Conservation (phyloP, 2,329 filamentous ascomycete genomes). For the Aureobasidium namibiae region DNA sequence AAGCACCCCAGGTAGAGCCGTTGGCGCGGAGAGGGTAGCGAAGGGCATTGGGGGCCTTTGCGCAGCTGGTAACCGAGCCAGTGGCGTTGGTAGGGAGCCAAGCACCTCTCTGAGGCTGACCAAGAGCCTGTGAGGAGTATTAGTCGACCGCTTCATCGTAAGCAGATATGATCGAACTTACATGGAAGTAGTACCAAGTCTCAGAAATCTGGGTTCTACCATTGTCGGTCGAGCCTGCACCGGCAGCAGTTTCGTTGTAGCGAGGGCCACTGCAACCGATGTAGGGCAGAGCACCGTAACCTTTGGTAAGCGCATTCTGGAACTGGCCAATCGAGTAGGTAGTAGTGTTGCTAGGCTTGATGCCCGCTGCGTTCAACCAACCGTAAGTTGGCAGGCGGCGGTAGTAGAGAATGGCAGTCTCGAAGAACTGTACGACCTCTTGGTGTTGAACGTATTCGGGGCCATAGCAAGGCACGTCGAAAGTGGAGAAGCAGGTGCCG, state of each 20-base stretch:
- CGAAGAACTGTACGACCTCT: constrained; percentile 57
- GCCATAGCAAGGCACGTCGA: constrained; percentile 58
- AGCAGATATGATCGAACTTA: constrained; percentile 20
- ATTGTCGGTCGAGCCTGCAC: constrained; percentile 43
- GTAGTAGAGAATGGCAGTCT: constrained; percentile 52
- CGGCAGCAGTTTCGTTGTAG: constrained; percentile 53
- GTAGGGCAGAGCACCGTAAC: constrained; percentile 50
- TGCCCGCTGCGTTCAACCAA: constrained; percentile 49
- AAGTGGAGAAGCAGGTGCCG: constrained; percentile 59
- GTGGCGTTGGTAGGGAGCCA: constrained; percentile 42
- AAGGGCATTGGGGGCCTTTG: constrained; percentile 44
- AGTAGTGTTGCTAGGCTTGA: constrained; percentile 52
- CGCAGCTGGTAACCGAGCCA: constrained; percentile 46
- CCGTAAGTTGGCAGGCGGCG: constrained; percentile 49
- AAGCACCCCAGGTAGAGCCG: constrained; percentile 27
- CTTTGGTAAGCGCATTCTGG: constrained; percentile 41
- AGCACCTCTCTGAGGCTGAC: constrained; percentile 46
- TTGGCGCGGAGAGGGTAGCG: constrained; percentile 46
- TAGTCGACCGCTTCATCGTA: background rate
- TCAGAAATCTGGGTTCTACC: constrained; percentile 52
- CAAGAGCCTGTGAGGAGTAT: constrained; percentile 30
- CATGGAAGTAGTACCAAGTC: constrained; percentile 60
- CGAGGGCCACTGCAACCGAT: constrained; percentile 53
- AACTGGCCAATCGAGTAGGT: constrained; percentile 47
- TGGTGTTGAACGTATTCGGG: constrained; percentile 47